Evolutionary conservation across 2,329 filamentous ascomycete genomes (phyloP).

Genomic region (Trichoderma sp.): DNA sequence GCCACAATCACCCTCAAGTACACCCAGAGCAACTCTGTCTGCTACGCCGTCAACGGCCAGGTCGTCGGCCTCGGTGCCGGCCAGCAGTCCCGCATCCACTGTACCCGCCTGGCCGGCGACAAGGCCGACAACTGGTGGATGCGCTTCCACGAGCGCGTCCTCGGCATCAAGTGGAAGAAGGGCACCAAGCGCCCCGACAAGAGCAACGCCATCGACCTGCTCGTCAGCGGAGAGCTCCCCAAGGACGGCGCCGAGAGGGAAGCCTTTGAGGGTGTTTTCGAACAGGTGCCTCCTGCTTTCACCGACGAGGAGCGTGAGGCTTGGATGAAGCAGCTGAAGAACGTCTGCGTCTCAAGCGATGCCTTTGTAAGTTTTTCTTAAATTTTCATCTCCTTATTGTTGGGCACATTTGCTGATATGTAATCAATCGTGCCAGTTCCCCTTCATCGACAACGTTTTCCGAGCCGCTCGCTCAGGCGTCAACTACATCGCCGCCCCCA

Average conservation of each 20-base stretch:
- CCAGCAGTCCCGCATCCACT: conserved; percentile 97
- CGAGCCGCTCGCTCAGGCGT: conserved; percentile 83
- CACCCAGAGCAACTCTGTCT: conserved; percentile 98
- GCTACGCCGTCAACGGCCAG: conserved; percentile 93
- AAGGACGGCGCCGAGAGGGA: conserved; percentile 81
- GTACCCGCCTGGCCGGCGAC: conserved; percentile 93
- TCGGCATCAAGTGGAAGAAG: conserved; percentile 94
- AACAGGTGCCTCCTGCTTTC: conserved; percentile 83
- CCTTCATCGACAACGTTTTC: conserved; percentile 98
- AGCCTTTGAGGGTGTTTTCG: conserved; percentile 86
- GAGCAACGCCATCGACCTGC: conserved; percentile 95
- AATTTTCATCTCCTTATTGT: neutral
- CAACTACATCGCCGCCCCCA: conserved; percentile 94
- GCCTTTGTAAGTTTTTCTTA: conserved; percentile 74
- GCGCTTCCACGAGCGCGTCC: conserved; percentile 89
- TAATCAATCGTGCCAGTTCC: conserved; percentile 65
- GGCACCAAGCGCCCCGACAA: conserved; percentile 96
- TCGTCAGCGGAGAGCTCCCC: conserved; percentile 88
- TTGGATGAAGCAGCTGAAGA: conserved; percentile 80
- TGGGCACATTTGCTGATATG: neutral
- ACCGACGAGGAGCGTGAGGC: conserved; percentile 79
- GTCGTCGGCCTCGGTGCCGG: conserved; percentile 92
- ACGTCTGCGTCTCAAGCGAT: conserved; percentile 89
- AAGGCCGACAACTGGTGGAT: conserved; percentile 99
- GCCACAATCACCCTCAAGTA: conserved; percentile 98